A percentile compares a stretch with the other conserved stretches of the same genome.
phyloP scores from a whole-genome alignment of 176 grass and related monocot genomes.

The Oryza officinalis region DNA sequence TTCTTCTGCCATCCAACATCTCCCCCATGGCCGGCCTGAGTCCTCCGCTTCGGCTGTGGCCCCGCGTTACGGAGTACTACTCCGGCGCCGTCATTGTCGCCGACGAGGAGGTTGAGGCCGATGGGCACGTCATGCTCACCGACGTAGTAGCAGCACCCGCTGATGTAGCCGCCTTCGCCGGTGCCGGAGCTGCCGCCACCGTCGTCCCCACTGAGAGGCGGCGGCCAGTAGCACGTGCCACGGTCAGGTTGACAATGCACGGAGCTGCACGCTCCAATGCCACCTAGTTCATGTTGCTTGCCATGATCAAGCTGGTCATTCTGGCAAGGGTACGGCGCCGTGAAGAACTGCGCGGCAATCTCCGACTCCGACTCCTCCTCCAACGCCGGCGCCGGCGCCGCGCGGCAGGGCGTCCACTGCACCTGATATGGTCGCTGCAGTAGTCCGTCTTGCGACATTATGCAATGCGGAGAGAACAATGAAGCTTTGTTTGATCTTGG shows the following conservation, averaged over 20 bases:
- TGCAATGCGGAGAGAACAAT: background rate
- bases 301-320: constrained; percentile 35
- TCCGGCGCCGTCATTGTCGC: constrained; percentile 23
- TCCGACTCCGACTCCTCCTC: constrained; percentile 41
- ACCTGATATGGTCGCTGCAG: constrained; percentile 18
- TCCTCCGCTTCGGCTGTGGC: constrained; percentile 50
- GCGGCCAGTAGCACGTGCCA: constrained; percentile 40
- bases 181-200: constrained; percentile 16
- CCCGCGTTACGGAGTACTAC: background rate
- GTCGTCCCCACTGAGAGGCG: constrained; percentile 15
- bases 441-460: constrained; percentile 41
- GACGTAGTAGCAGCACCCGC: constrained; percentile 47
- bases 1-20: constrained; percentile 45
- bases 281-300: constrained; percentile 19
- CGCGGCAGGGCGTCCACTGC: constrained; percentile 62
- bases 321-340: constrained; percentile 45
- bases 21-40: background rate
- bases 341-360: constrained; percentile 69
- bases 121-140: constrained; percentile 46
- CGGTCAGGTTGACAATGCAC: background rate
- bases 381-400: background rate
- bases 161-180: constrained; percentile 30
- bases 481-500: background rate
- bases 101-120: constrained; percentile 53
- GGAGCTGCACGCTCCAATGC: background rate